Conservation (phyloP, 2,329 filamentous ascomycete species). For the Fusarium sp. region DNA sequence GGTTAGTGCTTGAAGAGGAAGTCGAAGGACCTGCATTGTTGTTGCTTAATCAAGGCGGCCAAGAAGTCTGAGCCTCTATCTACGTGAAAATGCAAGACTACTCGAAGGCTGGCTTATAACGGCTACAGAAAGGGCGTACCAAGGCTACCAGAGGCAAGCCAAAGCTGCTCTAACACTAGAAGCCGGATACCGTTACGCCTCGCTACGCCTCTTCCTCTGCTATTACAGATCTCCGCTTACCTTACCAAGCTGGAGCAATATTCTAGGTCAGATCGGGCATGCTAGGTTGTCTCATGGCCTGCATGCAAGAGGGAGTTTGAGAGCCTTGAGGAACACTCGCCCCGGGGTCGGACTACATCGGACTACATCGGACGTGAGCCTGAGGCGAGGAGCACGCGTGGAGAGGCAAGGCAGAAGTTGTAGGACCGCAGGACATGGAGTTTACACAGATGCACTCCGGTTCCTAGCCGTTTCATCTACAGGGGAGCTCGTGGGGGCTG, state of each 20-base stretch:
- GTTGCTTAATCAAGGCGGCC: background rate
- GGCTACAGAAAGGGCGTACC: background rate
- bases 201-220: background rate
- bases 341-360: background rate
- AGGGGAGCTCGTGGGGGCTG: background rate
- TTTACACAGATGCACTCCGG: background rate
- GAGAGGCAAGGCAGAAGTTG: background rate
- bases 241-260: background rate
- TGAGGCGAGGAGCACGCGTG: background rate
- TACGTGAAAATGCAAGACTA: background rate
- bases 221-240: background rate
- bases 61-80: background rate
- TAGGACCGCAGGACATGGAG: background rate
- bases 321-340: background rate
- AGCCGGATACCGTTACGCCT: background rate
- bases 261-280: background rate
- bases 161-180: background rate
- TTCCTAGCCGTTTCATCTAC: background rate
- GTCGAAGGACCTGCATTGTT: background rate
- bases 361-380: background rate
- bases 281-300: background rate
- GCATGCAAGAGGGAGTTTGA: background rate
- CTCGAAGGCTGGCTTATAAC: background rate
- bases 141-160: background rate
- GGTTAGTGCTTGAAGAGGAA: background rate